Evolutionary conservation across 2,329 filamentous ascomycete species (phyloP).

Genomic region (Truncatella angustata): DNA sequence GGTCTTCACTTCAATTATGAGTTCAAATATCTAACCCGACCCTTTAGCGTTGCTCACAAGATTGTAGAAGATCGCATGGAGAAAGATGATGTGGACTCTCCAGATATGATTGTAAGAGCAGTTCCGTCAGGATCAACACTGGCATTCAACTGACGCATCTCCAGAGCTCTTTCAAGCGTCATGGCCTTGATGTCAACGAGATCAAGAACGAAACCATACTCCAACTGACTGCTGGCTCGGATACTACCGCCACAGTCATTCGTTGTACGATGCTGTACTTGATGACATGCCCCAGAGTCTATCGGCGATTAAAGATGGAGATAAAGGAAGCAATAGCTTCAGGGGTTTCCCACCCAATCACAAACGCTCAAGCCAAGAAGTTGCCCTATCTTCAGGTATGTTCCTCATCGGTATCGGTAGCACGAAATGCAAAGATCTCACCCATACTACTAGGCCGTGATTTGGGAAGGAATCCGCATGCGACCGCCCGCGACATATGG

Average conservation of each 20-base stretch:
- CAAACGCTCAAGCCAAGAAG: constrained; percentile 7
- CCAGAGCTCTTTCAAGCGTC: background rate
- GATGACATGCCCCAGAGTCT: constrained; percentile 4
- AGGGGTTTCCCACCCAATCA: constrained; percentile 7
- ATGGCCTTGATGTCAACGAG: background rate
- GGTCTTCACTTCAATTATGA: background rate
- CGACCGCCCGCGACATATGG: background rate
- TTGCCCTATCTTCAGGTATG: constrained; percentile 11
- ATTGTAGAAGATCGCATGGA: background rate
- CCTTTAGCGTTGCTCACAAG: constrained; percentile 2
- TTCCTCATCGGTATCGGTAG: background rate
- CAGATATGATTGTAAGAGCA: constrained; percentile 8
- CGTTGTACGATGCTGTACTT: constrained; percentile 10
- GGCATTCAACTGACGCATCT: background rate
- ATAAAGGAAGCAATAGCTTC: constrained; percentile 5
- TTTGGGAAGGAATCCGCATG: constrained; percentile 10
- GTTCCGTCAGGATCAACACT: background rate
- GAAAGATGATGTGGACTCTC: background rate
- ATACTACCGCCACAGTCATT: constrained; percentile 9
- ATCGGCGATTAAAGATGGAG: constrained; percentile 6
- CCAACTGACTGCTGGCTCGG: constrained; percentile 7
- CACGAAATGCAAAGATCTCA: background rate
- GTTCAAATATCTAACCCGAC: background rate
- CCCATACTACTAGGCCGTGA: background rate
- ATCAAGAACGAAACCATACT: constrained; percentile 2